Evolutionary conservation across 2,329 filamentous ascomycete species (phyloP).

Genomic region (Pezicula neosporulosa): DNA sequence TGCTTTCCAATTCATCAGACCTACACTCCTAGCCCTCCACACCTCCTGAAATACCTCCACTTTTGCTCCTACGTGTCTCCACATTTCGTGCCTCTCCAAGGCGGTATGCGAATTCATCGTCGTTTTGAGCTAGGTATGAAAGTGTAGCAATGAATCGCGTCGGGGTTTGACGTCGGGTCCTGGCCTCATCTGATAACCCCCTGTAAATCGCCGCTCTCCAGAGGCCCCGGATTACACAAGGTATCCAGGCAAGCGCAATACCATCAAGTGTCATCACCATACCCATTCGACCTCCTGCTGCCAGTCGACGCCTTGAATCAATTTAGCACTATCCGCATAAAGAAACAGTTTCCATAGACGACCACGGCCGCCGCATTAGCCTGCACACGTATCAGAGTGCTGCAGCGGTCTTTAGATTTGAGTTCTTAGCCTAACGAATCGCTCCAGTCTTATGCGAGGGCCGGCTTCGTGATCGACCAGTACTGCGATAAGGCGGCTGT

Average conservation of each 20-base stretch:
- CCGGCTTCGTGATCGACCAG: constrained; percentile 12
- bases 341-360: constrained; percentile 39
- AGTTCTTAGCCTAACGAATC: constrained; percentile 10
- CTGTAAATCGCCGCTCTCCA: constrained; percentile 9
- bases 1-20: too few relatives aligned
- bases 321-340: constrained; percentile 31
- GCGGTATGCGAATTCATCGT: constrained; percentile 20
- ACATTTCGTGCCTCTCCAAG: constrained; percentile 18
- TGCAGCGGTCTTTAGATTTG: constrained; percentile 10
- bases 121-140: constrained; percentile 6
- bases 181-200: constrained; percentile 8
- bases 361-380: constrained; percentile 14
- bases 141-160: constrained; percentile 12
- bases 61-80: constrained; percentile 26
- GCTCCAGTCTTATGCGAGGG: constrained; percentile 10
- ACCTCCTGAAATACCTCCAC: constrained; percentile 25
- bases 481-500: constrained; percentile 21
- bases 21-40: constrained; percentile 25
- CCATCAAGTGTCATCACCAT: constrained; percentile 4
- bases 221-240: constrained; percentile 16
- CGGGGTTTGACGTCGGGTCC: background rate
- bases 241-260: constrained; percentile 12
- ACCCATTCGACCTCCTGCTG: background rate
- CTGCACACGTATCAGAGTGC: constrained; percentile 12
- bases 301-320: background rate